Evolutionary conservation across 1,284 basidiomycete genomes (phyloP), one percentile per base, ranked within the genome.

Genomic region (Trichosporon asahii): DNA sequence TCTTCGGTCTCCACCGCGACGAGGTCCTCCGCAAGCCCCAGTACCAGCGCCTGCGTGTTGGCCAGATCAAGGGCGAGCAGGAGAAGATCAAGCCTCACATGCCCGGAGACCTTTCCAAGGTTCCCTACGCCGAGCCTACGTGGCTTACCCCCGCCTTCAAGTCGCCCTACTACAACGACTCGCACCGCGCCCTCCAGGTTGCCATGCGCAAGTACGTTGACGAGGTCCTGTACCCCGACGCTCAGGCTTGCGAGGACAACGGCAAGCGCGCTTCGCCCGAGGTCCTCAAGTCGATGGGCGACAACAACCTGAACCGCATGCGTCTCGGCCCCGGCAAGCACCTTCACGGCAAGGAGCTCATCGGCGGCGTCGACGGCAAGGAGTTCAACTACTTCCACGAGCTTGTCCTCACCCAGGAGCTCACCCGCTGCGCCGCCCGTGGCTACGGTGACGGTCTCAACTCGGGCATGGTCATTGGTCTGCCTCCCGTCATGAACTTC

Each of bases 291-390:
- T 76, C 77, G 31, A 84, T 85, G 81, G 82, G 90, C 3, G 88
- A 88, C 71, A 69, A 89, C 66, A 90, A 94, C 65, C 76, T 95
- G 69, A 90, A 93, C 80, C 91, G 92, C 6, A 97, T 97, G 94
- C 89, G 94, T 67, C 85, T 98, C 82, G 95, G 95, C 46, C 88
- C 88, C 6, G 87, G 86, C 57, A 87, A 88, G 79, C 94, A 98
- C 79, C 85, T 98, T 35, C 86, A 92, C 78, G 95, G 94, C 6
- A 87, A 89, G 12, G 29, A 61, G 29, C 57, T 61, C 27, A 29
- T 95, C 86, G 88, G 88, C 72, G 95, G 91, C 5, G 90, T 98
- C 74, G 90, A 90, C 77, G 91, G 92, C 14, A 94, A 97, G 83
- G 89, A 96, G 78, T 91, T 94, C 88, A 79, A 92, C 90, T 84